A percentile compares a stretch with the other conserved stretches of the same genome.
phyloP scores from a whole-genome alignment of 2,329 filamentous ascomycete genomes.

The Aspergillus tamarii region DNA sequence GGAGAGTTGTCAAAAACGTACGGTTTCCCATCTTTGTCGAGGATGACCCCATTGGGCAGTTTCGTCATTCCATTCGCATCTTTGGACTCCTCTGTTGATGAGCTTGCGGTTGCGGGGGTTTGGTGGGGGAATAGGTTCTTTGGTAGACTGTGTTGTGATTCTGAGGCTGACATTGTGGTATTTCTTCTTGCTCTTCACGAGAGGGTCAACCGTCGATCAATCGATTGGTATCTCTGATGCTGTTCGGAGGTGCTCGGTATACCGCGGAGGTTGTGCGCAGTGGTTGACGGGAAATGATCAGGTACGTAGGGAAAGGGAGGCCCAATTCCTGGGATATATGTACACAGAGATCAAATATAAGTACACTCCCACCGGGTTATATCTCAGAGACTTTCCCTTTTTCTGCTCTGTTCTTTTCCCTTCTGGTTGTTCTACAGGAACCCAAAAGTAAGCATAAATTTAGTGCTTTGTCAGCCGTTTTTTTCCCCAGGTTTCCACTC shows the following conservation, averaged over 20 bases:
- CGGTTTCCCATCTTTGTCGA: conserved; percentile 56
- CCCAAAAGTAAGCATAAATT: background rate
- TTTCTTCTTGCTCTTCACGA: background rate
- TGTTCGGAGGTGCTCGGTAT: background rate
- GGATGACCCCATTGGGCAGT: conserved; percentile 51
- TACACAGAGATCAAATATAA: background rate
- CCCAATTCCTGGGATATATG: background rate
- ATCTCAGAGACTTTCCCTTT: background rate
- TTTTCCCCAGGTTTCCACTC: background rate
- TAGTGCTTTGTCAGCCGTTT: conserved; percentile 12
- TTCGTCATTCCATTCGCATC: conserved; percentile 30
- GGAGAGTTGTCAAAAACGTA: conserved; percentile 29
- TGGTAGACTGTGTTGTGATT: conserved; percentile 16
- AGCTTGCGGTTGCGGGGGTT: conserved; percentile 16
- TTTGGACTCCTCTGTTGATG: conserved; percentile 24
- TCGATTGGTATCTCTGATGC: background rate
- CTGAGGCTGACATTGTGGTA: conserved; percentile 19
- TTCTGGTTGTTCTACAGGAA: background rate
- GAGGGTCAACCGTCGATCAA: background rate
- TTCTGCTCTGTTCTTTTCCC: background rate
- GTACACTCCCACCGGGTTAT: background rate
- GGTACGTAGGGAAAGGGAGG: background rate
- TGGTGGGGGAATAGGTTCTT: conserved; percentile 23
- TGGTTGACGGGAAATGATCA: background rate
- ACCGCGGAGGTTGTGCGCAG: background rate